Evolutionary conservation across 129 eudicot species (phyloP), one percentile per base, ranked within the genome.

Genomic region (Flaveria linearis): DNA sequence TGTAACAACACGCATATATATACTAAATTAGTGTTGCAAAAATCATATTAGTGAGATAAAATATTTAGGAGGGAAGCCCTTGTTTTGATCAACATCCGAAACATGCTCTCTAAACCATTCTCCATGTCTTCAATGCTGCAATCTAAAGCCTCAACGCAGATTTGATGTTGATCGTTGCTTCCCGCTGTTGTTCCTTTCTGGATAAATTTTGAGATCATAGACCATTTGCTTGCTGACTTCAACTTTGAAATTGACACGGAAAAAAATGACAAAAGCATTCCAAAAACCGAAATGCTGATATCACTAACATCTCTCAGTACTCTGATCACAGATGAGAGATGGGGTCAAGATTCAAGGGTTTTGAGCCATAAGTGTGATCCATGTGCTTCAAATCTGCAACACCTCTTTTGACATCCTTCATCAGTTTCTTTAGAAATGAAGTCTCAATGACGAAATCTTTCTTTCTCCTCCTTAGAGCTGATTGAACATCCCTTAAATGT

Each of bases 61-160:
- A 73, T 71, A 50, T 86, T 82, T 67, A 88, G 78, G 30, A 88
- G 81, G 18, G 78, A 74, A 36, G 83, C 81, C 63, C 87, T 85
- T 71, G 89, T 77, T 75, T 66, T 78, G 41, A 81, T 83, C 83
- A 88, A 75, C 57, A 61, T 72, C 74, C 86, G 82, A 76, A 81
- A 80, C 75, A 81, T 56, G 79, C 78, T 73, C 61, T 78, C 86
- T 75, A 88, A 78, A 20, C 76, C 85, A 75, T 57, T 57, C 78
- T 83, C 88, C 60, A 85, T 75, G 67, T 70, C 52, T 71, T 80
- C 82, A 78, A 80, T 74, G 30, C 56, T 43, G 73, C 64, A 69
- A 65, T 80, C 86, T 26, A 88, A 45, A 25, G 33, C 78, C 83
- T 86, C 84, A 13, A 41, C 16, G 45, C 39, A 79, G 52, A 72